Evolutionary conservation across 1,284 basidiomycete species (phyloP).

Genomic region (Leccinum huronense): DNA sequence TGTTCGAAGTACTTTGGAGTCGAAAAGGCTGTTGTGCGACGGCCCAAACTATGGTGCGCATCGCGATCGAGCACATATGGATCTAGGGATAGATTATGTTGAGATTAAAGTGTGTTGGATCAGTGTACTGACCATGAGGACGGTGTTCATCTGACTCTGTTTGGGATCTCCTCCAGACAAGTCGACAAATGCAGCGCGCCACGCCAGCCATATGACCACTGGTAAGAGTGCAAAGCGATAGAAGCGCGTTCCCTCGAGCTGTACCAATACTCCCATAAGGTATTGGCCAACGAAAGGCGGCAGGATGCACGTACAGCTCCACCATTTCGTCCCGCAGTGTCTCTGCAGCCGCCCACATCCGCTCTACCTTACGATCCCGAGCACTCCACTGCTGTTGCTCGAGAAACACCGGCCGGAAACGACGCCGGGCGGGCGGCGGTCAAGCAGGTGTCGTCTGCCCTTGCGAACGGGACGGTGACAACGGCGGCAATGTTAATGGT

Average conservation of each 20-base stretch:
- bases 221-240: constrained; percentile 30
- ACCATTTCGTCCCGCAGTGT: constrained; percentile 20
- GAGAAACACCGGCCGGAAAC: constrained; percentile 32
- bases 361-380: constrained; percentile 32
- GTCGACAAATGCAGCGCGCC: constrained; percentile 26
- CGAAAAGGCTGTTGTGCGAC: constrained; percentile 14
- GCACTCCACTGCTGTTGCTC: constrained; percentile 34
- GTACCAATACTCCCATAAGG: constrained; percentile 32
- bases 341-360: constrained; percentile 26
- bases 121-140: constrained; percentile 20
- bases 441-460: constrained; percentile 9
- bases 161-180: constrained; percentile 22
- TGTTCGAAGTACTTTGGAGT: constrained; percentile 9
- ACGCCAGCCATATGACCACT: constrained; percentile 20
- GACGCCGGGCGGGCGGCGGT: constrained; percentile 10
- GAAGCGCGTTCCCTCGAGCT: constrained; percentile 25
- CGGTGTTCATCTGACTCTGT: constrained; percentile 18
- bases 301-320: constrained; percentile 18
- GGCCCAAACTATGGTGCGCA: constrained; percentile 24
- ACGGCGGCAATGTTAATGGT: not conserved
- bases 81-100: constrained; percentile 12
- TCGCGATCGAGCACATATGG: constrained; percentile 17
- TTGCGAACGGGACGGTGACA: constrained; percentile 16
- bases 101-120: not conserved
- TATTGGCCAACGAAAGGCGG: constrained; percentile 26